These are phyloP conservation scores for Alternaria postmessia DNA, from an alignment of 2,329 filamentous ascomycete species.

Conservation along the genomic window DNA sequence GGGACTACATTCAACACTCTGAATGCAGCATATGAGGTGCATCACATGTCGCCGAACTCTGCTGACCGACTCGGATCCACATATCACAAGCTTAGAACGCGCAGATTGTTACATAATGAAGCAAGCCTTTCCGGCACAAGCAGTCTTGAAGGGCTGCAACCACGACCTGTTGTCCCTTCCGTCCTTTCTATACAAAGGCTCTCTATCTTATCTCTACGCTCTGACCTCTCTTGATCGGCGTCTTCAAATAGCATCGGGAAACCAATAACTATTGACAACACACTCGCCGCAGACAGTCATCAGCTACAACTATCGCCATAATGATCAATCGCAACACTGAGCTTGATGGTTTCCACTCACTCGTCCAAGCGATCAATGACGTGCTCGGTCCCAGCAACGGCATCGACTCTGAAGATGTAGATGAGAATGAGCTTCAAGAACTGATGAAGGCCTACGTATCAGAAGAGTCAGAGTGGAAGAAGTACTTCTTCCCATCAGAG, in stretches of 20 bases:
- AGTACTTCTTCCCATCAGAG: conserved; percentile 76
- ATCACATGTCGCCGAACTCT: conserved; percentile 17
- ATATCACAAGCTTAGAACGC: conserved; percentile 24
- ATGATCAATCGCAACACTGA: conserved; percentile 35
- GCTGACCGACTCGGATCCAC: conserved; percentile 29
- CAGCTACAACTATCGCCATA: conserved; percentile 9
- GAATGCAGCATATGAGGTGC: conserved; percentile 8
- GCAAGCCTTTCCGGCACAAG: conserved; percentile 18
- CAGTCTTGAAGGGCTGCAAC: neutral
- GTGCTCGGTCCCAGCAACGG: conserved; percentile 82
- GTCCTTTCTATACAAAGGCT: conserved; percentile 20
- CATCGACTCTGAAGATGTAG: conserved; percentile 80
- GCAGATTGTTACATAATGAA: conserved; percentile 43
- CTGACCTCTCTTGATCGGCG: neutral
- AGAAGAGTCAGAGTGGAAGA: conserved; percentile 72
- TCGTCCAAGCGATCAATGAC: conserved; percentile 76
- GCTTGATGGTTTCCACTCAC: conserved; percentile 65
- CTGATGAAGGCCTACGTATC: conserved; percentile 81
- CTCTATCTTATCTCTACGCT: conserved; percentile 10
- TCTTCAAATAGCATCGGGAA: neutral
- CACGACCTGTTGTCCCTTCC: conserved; percentile 17
- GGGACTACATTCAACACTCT: conserved; percentile 12
- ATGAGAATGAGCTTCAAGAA: conserved; percentile 73
- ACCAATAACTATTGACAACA: neutral
- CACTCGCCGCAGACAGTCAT: neutral